Evolutionary conservation across 106 monocot species (phyloP).

Genomic region (Acorus gramineus): DNA sequence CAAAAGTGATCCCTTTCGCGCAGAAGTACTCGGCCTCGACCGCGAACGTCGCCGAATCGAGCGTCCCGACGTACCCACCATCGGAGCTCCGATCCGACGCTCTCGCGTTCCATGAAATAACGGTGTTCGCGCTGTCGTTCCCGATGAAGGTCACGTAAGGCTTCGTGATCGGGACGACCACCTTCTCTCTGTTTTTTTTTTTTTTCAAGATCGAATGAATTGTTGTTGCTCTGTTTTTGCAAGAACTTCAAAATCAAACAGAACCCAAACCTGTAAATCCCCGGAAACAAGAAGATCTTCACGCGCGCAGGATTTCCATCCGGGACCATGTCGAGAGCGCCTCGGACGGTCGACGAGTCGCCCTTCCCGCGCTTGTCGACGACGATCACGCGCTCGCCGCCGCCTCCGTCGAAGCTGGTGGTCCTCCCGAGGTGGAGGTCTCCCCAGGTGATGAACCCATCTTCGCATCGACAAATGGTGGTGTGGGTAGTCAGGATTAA

Average conservation of each 20-base stretch:
- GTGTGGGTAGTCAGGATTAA: neutral
- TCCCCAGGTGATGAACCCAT: conserved; percentile 36
- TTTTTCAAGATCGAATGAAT: neutral
- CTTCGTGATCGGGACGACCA: conserved; percentile 40
- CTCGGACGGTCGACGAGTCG: conserved; percentile 68
- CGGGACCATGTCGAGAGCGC: conserved; percentile 79
- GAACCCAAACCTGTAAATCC: conserved; percentile 53
- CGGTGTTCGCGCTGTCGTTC: conserved; percentile 16
- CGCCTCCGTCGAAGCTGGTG: neutral
- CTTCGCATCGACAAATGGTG: neutral
- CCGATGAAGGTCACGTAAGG: conserved; percentile 54
- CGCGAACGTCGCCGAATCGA: conserved; percentile 44
- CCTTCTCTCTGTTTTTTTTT: conserved; percentile 41
- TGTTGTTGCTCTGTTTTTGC: neutral
- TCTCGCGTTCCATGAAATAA: conserved; percentile 36
- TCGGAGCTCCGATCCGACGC: conserved; percentile 36
- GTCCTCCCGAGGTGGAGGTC: conserved; percentile 18
- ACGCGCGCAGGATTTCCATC: conserved; percentile 42
- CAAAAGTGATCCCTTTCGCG: conserved; percentile 47
- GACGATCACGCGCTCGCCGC: conserved; percentile 22
- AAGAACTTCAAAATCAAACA: neutral
- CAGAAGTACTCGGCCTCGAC: conserved; percentile 59
- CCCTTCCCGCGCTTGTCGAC: conserved; percentile 55
- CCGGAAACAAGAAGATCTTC: conserved; percentile 58
- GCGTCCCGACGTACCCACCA: conserved; percentile 35